phyloP scores from a whole-genome alignment of 2,329 filamentous ascomycete genomes.

The Aspergillus clavatus region DNA sequence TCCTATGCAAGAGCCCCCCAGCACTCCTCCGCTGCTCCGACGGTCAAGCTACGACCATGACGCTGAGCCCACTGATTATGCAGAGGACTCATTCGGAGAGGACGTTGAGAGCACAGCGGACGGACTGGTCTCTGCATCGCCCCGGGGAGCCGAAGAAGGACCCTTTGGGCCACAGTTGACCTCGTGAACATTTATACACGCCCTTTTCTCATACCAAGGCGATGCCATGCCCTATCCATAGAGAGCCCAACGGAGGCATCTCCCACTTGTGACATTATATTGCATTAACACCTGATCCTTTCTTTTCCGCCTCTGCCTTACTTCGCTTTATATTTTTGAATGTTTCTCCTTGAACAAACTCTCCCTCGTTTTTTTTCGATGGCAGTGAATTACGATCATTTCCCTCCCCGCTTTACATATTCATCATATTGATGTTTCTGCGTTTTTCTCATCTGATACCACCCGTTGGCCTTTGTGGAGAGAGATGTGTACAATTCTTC shows the following conservation, averaged over 20 bases:
- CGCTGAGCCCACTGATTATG: slow-evolving; percentile 49
- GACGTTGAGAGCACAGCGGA: slow-evolving; percentile 47
- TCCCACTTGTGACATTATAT: background rate
- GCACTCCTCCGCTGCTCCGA: slow-evolving; percentile 53
- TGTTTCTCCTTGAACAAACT: background rate
- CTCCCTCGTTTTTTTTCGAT: slow-evolving; percentile 1
- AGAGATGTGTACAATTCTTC: slow-evolving; percentile 13
- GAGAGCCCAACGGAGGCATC: no score
- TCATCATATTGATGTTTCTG: background rate
- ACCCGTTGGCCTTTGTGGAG: slow-evolving; percentile 7
- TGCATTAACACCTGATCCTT: slow-evolving; percentile 5
- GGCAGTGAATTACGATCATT: slow-evolving; percentile 8
- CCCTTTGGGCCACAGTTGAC: slow-evolving; percentile 31
- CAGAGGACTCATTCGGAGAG: slow-evolving; percentile 46
- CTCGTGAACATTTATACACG: slow-evolving; percentile 11
- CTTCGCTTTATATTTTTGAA: background rate
- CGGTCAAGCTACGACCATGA: slow-evolving; percentile 56
- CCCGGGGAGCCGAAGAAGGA: slow-evolving; percentile 24
- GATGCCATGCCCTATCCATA: no score
- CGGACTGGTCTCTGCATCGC: slow-evolving; percentile 33
- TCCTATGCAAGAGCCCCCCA: slow-evolving; percentile 32
- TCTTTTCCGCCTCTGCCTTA: slow-evolving; percentile 7
- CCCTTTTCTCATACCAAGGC: background rate
- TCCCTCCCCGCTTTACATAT: slow-evolving; percentile 1
- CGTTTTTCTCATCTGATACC: slow-evolving; percentile 12